Conservation (phyloP, 768 basidiomycete genomes). For the Leccinum pellstonianum region DNA sequence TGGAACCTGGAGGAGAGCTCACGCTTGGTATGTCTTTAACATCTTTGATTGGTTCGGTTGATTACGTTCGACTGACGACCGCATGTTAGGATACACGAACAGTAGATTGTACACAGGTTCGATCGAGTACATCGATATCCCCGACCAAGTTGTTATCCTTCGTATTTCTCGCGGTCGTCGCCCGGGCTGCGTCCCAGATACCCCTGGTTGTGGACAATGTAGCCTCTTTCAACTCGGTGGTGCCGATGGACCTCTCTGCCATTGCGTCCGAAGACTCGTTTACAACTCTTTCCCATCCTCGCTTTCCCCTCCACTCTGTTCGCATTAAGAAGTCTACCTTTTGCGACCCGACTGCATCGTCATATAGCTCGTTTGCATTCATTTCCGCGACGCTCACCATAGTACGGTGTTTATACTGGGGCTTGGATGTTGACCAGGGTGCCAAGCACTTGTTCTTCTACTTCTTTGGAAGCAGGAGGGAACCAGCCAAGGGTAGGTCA, state of each 20-base stretch:
- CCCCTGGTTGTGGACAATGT: slow-evolving; percentile 1
- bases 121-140: slow-evolving; percentile 41
- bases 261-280: slow-evolving; percentile 31
- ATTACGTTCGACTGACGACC: background rate
- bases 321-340: slow-evolving; percentile 61
- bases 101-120: too few relatives aligned
- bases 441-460: slow-evolving; percentile 55
- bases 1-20: slow-evolving; percentile 73
- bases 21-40: slow-evolving; percentile 52
- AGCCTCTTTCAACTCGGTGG: background rate
- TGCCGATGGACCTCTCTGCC: slow-evolving; percentile 24
- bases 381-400: background rate
- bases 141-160: slow-evolving; percentile 8
- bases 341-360: slow-evolving; percentile 59
- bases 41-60: background rate
- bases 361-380: background rate
- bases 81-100: slow-evolving; percentile 42
- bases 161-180: slow-evolving; percentile 1
- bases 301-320: slow-evolving; percentile 51
- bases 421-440: slow-evolving; percentile 48
- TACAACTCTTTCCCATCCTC: slow-evolving; percentile 44
- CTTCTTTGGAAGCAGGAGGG: slow-evolving; percentile 57
- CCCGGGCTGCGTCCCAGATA: slow-evolving; percentile 10
- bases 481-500: slow-evolving; percentile 38
- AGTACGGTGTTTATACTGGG: slow-evolving; percentile 43